Conservation (phyloP, 495 filamentous ascomycete genomes). For the Hypoxylon rickii region DNA sequence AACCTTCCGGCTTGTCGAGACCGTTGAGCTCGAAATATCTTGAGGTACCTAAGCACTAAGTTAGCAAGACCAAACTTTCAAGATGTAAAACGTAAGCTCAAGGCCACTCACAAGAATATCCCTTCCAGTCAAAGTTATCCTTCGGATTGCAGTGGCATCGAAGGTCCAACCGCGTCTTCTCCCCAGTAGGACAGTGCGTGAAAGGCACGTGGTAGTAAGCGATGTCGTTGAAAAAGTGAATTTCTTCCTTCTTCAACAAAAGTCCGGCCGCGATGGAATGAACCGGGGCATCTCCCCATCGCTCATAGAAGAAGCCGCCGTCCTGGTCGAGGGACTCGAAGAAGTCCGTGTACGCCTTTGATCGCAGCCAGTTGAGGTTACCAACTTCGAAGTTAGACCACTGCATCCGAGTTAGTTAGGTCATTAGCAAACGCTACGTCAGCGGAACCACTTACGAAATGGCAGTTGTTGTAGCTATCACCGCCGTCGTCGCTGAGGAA, state of each 20-base stretch:
- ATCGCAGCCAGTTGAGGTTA: conserved; percentile 81
- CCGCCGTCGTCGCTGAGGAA: conserved; percentile 92
- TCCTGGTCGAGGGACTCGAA: conserved; percentile 79
- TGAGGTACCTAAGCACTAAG: conserved; percentile 62
- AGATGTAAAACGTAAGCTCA: not conserved
- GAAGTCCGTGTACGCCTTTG: conserved; percentile 77
- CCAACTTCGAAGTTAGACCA: conserved; percentile 95
- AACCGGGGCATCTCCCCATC: conserved; percentile 90
- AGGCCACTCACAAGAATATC: conserved; percentile 79
- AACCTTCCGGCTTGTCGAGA: conserved; percentile 79
- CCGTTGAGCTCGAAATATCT: conserved; percentile 82
- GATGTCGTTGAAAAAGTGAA: conserved; percentile 99
- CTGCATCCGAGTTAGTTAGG: conserved; percentile 47
- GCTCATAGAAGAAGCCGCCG: conserved; percentile 91
- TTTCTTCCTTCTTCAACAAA: conserved; percentile 85
- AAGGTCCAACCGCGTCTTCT: conserved; percentile 75
- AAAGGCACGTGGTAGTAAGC: conserved; percentile 99
- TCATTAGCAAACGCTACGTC: not conserved
- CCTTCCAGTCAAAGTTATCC: conserved; percentile 99
- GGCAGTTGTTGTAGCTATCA: conserved; percentile 91
- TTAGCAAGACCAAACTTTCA: conserved; percentile 12
- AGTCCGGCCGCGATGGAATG: conserved; percentile 92
- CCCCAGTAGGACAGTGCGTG: conserved; percentile 92
- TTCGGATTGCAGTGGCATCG: conserved; percentile 94
- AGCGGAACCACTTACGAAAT: conserved; percentile 71